Percentiles rank a stretch among this genome's conserved stretches.
Conservation (phyloP, 2,329 filamentous ascomycete species). For the Magnaporthiopsis incrustans region DNA sequence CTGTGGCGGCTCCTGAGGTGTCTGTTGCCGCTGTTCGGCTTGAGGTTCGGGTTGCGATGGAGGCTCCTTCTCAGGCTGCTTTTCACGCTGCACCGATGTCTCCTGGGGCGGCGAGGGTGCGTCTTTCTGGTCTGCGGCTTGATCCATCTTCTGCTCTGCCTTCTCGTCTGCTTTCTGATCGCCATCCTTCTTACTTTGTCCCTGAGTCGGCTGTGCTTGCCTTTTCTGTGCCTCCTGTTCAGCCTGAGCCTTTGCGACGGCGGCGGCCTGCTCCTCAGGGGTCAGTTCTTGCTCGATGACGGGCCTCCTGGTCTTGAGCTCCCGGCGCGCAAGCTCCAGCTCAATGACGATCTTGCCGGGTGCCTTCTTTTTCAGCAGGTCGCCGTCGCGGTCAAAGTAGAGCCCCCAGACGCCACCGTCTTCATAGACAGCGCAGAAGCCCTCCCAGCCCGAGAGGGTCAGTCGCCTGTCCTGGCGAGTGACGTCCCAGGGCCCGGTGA, state of each 20-base stretch:
- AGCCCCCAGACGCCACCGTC: conserved; percentile 37
- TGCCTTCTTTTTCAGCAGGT: conserved; percentile 36
- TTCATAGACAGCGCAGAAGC: conserved; percentile 36
- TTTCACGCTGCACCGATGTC: neutral
- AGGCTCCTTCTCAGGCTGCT: neutral
- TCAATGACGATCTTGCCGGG: conserved; percentile 43
- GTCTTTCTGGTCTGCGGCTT: neutral
- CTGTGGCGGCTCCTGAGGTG: neutral
- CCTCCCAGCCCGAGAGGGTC: conserved; percentile 41
- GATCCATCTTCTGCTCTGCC: neutral
- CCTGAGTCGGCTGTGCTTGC: neutral
- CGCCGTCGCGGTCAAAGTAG: conserved; percentile 39
- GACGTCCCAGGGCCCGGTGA: conserved; percentile 42
- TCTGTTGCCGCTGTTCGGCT: neutral
- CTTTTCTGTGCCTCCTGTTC: conserved; percentile 1
- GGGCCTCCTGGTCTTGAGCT: conserved; percentile 24
- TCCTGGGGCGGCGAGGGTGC: neutral
- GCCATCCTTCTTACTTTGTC: neutral
- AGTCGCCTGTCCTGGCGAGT: conserved; percentile 43
- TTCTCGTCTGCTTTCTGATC: neutral
- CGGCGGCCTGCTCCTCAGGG: conserved; percentile 1
- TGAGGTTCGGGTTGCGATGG: neutral
- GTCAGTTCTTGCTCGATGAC: neutral
- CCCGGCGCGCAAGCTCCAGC: conserved; percentile 43
- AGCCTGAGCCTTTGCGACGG: neutral